phyloP scores from a whole-genome alignment of 495 filamentous ascomycete genomes.

The Annulohypoxylon bovei region DNA sequence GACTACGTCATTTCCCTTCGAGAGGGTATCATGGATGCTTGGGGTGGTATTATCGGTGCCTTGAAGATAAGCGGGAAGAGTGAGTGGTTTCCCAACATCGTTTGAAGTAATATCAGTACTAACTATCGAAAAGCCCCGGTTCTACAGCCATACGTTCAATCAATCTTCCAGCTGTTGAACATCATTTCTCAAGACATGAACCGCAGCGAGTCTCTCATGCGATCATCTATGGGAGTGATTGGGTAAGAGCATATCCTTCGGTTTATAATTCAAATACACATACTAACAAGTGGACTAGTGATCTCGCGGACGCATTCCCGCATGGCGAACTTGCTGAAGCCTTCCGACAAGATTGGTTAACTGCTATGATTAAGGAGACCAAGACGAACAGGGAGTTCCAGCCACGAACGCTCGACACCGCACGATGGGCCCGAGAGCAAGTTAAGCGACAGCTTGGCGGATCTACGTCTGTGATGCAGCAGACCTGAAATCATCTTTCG shows the following conservation, averaged over 20 bases:
- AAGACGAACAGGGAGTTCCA: slow-evolving; percentile 84
- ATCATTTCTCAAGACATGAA: slow-evolving; percentile 81
- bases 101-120: slow-evolving; percentile 18
- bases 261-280: not conserved
- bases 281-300: slow-evolving; percentile 67
- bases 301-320: slow-evolving; percentile 93
- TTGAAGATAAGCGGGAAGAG: slow-evolving; percentile 84
- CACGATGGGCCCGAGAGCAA: slow-evolving; percentile 96
- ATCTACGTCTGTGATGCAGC: slow-evolving; percentile 56
- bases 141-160: slow-evolving; percentile 80
- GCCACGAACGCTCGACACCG: slow-evolving; percentile 86
- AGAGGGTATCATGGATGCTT: slow-evolving; percentile 99
- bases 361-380: slow-evolving; percentile 84
- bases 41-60: slow-evolving; percentile 93
- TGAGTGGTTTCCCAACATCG: slow-evolving; percentile 52
- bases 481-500: slow-evolving; percentile 49
- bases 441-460: slow-evolving; percentile 88
- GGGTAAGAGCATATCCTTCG: slow-evolving; percentile 67
- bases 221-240: slow-evolving; percentile 94
- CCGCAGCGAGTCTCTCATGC: slow-evolving; percentile 89
- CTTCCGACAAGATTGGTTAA: slow-evolving; percentile 93
- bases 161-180: slow-evolving; percentile 90
- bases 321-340: slow-evolving; percentile 83
- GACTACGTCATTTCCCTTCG: slow-evolving; percentile 94
- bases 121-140: slow-evolving; percentile 63